phyloP scores from a whole-genome alignment of 2,329 filamentous ascomycete genomes.

The Blastomyces percursus region DNA sequence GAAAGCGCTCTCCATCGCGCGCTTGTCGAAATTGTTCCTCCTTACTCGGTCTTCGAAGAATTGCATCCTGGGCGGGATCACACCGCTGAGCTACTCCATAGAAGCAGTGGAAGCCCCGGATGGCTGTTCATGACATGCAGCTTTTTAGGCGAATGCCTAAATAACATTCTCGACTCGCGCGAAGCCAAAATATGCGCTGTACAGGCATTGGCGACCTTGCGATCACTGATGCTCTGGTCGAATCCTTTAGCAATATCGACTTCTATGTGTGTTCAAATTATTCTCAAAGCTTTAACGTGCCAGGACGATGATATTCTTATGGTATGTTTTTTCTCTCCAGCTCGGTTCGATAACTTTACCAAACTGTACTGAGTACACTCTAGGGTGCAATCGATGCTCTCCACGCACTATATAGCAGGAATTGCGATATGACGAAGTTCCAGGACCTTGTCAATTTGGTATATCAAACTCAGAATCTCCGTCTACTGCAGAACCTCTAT shows the following conservation, averaged over 20 bases:
- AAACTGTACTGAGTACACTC: slow-evolving; percentile 13
- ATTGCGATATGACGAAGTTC: slow-evolving; percentile 68
- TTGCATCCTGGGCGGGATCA: slow-evolving; percentile 63
- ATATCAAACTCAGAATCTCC: slow-evolving; percentile 60
- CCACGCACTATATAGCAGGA: slow-evolving; percentile 68
- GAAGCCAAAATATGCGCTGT: slow-evolving; percentile 60
- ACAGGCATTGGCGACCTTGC: slow-evolving; percentile 65
- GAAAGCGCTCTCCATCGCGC: slow-evolving; percentile 77
- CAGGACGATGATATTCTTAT: slow-evolving; percentile 63
- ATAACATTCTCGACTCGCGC: slow-evolving; percentile 53
- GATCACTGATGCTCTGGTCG: slow-evolving; percentile 75
- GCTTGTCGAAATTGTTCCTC: slow-evolving; percentile 88
- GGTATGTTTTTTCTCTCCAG: slow-evolving; percentile 37
- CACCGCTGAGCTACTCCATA: slow-evolving; percentile 59
- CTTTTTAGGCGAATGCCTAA: slow-evolving; percentile 63
- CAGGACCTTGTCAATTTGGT: slow-evolving; percentile 65
- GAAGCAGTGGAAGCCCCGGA: slow-evolving; percentile 70
- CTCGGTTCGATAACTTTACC: neutral
- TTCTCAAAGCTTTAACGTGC: slow-evolving; percentile 60
- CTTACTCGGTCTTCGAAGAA: slow-evolving; percentile 60
- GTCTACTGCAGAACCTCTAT: slow-evolving; percentile 61
- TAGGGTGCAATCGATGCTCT: slow-evolving; percentile 71
- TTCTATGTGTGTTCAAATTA: slow-evolving; percentile 56
- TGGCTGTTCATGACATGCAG: slow-evolving; percentile 72
- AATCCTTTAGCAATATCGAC: slow-evolving; percentile 70